These are phyloP conservation scores for Fusarium cicatricum DNA, from an alignment of 2,329 filamentous ascomycete species.

Conservation along the genomic window DNA sequence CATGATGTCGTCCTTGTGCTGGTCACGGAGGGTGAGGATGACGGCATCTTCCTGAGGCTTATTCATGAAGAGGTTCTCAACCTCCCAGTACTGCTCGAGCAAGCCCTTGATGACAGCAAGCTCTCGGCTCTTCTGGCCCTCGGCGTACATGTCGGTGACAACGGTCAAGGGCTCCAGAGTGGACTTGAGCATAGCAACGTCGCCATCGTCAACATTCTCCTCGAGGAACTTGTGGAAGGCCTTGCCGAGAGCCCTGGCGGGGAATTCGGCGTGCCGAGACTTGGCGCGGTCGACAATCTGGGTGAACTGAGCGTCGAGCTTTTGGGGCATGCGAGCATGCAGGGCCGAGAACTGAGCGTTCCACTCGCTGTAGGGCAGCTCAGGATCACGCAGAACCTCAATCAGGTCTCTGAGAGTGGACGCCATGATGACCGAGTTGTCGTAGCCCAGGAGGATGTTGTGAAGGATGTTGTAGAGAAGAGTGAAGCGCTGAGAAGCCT, in stretches of 20 bases:
- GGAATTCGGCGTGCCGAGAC: conserved; percentile 84
- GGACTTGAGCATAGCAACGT: conserved; percentile 76
- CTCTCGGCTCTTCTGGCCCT: conserved; percentile 92
- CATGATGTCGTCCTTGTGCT: conserved; percentile 90
- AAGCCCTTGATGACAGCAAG: conserved; percentile 81
- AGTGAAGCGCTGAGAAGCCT: conserved; percentile 87
- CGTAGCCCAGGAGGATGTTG: conserved; percentile 92
- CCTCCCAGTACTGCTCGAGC: conserved; percentile 81
- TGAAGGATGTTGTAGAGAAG: conserved; percentile 79
- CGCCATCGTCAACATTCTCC: conserved; percentile 77
- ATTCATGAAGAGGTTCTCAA: conserved; percentile 88
- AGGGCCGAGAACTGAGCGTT: conserved; percentile 93
- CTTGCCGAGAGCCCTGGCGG: conserved; percentile 85
- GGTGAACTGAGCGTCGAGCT: conserved; percentile 82
- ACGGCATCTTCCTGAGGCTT: conserved; percentile 93
- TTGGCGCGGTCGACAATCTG: conserved; percentile 88
- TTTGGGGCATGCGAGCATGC: conserved; percentile 97
- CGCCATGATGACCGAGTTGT: conserved; percentile 97
- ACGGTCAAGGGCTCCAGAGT: conserved; percentile 79
- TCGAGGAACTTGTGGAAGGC: conserved; percentile 88
- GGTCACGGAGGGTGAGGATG: conserved; percentile 90
- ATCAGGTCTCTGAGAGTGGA: conserved; percentile 86
- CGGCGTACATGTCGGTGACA: conserved; percentile 81
- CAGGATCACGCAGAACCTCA: conserved; percentile 86
- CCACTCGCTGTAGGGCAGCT: conserved; percentile 97